Conservation (phyloP, 768 basidiomycete genomes). For the Leccinum arenicola region DNA sequence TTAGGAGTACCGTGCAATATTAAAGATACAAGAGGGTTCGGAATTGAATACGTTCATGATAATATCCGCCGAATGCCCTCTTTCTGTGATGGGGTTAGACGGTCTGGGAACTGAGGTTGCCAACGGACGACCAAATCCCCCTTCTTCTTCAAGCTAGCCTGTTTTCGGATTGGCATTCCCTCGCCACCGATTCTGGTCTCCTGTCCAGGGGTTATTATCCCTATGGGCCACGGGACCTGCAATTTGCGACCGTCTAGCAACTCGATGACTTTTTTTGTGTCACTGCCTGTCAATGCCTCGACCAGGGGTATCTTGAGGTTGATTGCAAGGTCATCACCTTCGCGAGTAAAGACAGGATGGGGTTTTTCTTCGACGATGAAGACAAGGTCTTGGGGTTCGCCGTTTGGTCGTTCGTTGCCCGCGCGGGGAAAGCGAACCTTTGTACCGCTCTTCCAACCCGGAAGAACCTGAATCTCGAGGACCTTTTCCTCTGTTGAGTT, state of each 20-base stretch:
- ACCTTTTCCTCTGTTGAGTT: constrained; percentile 84
- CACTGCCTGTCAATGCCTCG: constrained; percentile 71
- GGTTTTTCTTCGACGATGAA: constrained; percentile 97
- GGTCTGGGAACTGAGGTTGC: constrained; percentile 82
- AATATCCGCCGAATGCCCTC: constrained; percentile 74
- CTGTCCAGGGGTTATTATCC: constrained; percentile 74
- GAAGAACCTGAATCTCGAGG: constrained; percentile 73
- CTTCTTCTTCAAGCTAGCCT: constrained; percentile 62
- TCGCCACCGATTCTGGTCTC: constrained; percentile 70
- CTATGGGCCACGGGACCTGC: constrained; percentile 60
- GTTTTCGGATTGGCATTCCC: constrained; percentile 91
- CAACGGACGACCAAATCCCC: constrained; percentile 83
- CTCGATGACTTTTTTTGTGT: constrained; percentile 57
- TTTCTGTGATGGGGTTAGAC: constrained; percentile 73
- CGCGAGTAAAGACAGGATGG: constrained; percentile 70
- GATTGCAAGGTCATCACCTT: constrained; percentile 76
- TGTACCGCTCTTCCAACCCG: constrained; percentile 96
- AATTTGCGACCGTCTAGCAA: constrained; percentile 78
- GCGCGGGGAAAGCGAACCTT: constrained; percentile 88
- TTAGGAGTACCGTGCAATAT: constrained; percentile 12
- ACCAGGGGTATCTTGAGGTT: constrained; percentile 67
- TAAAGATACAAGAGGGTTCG: constrained; percentile 7
- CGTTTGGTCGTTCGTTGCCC: constrained; percentile 70
- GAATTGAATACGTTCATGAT: constrained; percentile 26
- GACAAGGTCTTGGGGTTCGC: constrained; percentile 85